Evolutionary conservation across 148 eudicot genomes (phyloP).

Genomic region (Camellia lanceoleosa): DNA sequence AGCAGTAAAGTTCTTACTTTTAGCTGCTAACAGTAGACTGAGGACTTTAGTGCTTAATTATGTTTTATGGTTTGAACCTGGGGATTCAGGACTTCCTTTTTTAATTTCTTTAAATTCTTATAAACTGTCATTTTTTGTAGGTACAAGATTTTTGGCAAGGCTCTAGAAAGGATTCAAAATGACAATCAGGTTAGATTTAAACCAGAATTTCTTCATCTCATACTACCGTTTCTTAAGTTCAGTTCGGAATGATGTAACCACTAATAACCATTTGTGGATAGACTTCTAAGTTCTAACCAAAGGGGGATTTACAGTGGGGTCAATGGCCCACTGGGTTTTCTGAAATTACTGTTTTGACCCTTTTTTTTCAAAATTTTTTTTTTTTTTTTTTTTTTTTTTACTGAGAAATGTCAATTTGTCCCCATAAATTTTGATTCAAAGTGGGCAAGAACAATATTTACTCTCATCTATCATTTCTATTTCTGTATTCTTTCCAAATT

Average conservation of each 20-base stretch:
- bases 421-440: too few relatives aligned
- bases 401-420: too few relatives aligned
- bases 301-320: background rate
- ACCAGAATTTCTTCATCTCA: background rate
- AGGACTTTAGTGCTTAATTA: background rate
- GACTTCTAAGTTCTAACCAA: background rate
- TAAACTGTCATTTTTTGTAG: conserved; percentile 27
- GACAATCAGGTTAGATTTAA: conserved; percentile 71
- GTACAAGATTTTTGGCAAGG: conserved; percentile 87
- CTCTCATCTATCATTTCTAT: too few relatives aligned
- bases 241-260: background rate
- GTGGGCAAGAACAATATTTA: too few relatives aligned
- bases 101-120: background rate
- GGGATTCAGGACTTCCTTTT: background rate
- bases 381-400: too few relatives aligned
- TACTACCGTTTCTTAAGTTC: background rate
- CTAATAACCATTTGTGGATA: too few relatives aligned
- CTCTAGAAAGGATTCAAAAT: conserved; percentile 70
- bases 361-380: too few relatives aligned
- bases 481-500: too few relatives aligned
- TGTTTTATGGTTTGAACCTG: conserved; percentile 6
- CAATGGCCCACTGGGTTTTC: background rate
- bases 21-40: too few relatives aligned
- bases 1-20: too few relatives aligned
- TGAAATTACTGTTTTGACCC: too few relatives aligned